A percentile compares a stretch with the other conserved stretches of the same genome.
Evolutionary conservation across 192 early-diverging fungal genomes (phyloP).

Genomic region (Entophlyctis helioformis): DNA sequence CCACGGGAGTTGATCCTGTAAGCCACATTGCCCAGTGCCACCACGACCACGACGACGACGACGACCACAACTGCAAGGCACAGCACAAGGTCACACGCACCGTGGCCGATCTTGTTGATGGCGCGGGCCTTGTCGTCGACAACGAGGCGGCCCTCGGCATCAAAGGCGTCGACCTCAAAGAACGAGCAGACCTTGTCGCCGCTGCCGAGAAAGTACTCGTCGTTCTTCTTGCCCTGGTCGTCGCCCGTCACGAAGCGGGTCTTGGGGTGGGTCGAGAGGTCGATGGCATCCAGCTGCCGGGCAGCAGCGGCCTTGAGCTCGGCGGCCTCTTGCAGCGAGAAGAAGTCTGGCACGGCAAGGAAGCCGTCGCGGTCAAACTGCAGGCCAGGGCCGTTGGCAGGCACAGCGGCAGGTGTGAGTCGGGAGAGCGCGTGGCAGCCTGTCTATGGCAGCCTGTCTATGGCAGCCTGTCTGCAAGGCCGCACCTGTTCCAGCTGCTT

Average conservation of each 20-base stretch:
- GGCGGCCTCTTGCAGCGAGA: conserved; percentile 29
- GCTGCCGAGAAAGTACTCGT: conserved; percentile 79
- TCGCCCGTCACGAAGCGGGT: conserved; percentile 64
- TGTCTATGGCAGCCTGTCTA: too few relatives aligned
- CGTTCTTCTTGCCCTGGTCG: conserved; percentile 7
- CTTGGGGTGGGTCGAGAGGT: conserved; percentile 59
- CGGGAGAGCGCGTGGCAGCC: too few relatives aligned
- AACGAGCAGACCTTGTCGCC: conserved; percentile 80
- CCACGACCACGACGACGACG: neutral
- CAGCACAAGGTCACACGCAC: conserved; percentile 19
- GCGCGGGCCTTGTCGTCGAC: conserved; percentile 47
- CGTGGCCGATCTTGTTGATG: conserved; percentile 89
- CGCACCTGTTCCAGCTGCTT: too few relatives aligned
- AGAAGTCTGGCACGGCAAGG: conserved; percentile 56
- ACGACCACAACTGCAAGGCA: too few relatives aligned
- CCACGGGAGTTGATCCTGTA: conserved; percentile 69
- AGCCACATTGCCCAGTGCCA: conserved; percentile 1
- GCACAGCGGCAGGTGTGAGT: too few relatives aligned
- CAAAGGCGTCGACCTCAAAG: conserved; percentile 76
- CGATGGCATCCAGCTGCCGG: conserved; percentile 40
- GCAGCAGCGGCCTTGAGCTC: conserved; percentile 30
- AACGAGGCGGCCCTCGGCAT: conserved; percentile 44
- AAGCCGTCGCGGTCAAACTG: conserved; percentile 38
- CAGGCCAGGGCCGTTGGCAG: too few relatives aligned
- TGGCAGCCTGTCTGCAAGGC: too few relatives aligned